These are phyloP conservation scores for Sapria himalayana DNA, from an alignment of 345 rosid species.

Conservation along the genomic window DNA sequence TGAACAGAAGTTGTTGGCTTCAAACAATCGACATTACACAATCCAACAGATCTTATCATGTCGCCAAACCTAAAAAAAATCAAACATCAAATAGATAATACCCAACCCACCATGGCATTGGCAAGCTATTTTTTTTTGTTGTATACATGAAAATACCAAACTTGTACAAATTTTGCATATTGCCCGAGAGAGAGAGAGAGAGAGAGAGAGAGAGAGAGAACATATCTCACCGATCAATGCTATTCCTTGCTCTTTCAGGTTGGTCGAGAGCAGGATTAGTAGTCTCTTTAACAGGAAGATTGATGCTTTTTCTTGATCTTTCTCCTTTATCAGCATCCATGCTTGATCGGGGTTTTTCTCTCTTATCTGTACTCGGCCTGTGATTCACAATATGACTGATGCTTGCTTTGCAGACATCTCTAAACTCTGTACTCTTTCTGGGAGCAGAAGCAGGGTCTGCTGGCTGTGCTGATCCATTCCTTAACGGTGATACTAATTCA, in stretches of 20 bases:
- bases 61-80: conserved; percentile 76
- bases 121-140: too few relatives aligned
- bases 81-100: too few relatives aligned
- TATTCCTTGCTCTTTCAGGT: conserved; percentile 48
- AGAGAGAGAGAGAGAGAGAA: too few relatives aligned
- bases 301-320: conserved; percentile 23
- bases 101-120: too few relatives aligned
- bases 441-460: conserved; percentile 26
- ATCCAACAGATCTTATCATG: conserved; percentile 71
- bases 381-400: conserved; percentile 11
- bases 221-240: conserved; percentile 71
- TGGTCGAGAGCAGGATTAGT: conserved; percentile 15
- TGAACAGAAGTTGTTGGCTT: conserved; percentile 50
- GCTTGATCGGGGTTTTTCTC: conserved; percentile 43
- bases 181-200: too few relatives aligned
- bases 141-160: too few relatives aligned
- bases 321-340: conserved; percentile 43
- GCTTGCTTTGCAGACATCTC: conserved; percentile 25
- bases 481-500: conserved; percentile 26
- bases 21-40: conserved; percentile 86
- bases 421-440: conserved; percentile 39
- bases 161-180: too few relatives aligned
- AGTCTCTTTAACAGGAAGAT: conserved; percentile 22
- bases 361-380: conserved; percentile 23
- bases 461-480: conserved; percentile 13